Evolutionary conservation across 2,329 filamentous ascomycete genomes (phyloP).

Genomic region (Colletotrichum filicis): DNA sequence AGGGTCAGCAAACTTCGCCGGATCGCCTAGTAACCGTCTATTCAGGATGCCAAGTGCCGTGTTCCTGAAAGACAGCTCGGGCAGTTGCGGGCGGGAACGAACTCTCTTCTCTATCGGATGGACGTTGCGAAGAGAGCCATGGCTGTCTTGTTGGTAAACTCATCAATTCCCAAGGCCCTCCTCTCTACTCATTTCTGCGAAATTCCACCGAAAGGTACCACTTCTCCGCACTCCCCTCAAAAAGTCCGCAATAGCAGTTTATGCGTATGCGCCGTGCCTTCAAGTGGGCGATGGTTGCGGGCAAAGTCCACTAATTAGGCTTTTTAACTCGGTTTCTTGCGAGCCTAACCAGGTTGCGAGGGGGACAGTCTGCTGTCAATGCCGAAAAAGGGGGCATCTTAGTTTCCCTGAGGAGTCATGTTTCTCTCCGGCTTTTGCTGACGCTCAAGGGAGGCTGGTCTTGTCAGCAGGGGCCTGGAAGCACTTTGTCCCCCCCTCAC

Average conservation of each 20-base stretch:
- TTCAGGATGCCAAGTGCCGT: not conserved
- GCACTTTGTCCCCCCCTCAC: not conserved
- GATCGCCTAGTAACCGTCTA: not conserved
- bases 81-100: not conserved
- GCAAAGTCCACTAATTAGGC: slow-evolving; percentile 2
- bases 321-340: slow-evolving; percentile 6
- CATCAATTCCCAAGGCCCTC: not conserved
- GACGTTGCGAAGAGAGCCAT: not conserved
- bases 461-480: not conserved
- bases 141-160: not conserved
- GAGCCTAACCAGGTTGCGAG: not conserved
- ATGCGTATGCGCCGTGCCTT: not conserved
- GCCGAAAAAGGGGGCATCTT: not conserved
- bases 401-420: not conserved
- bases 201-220: not conserved
- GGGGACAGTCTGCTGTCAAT: not conserved
- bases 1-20: not conserved
- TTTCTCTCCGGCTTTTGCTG: not conserved
- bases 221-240: not conserved
- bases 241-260: not conserved
- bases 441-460: not conserved
- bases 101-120: not conserved
- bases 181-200: not conserved
- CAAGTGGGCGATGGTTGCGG: not conserved
- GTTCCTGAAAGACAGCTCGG: not conserved